Evolutionary conservation across 1,139 yeast species (phyloP).

Genomic region (Kluyveromyces sp.): DNA sequence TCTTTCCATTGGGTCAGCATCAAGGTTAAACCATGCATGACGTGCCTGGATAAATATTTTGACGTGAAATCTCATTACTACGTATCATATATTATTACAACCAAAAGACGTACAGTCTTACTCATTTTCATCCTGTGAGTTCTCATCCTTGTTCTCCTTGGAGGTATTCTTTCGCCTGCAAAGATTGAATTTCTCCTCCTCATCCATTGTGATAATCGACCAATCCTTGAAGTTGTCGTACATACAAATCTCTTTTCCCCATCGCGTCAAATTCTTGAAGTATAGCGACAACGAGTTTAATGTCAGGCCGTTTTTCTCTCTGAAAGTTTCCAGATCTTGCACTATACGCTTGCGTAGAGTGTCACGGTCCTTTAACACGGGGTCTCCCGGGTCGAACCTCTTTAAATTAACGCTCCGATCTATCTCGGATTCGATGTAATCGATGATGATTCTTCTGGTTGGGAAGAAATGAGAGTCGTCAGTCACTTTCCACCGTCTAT

Average conservation of each 20-base stretch:
- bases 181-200: conserved; percentile 28
- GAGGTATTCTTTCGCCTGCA: conserved; percentile 26
- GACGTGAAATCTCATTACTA: no score
- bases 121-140: conserved; percentile 4
- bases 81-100: no score
- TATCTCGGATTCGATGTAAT: conserved; percentile 31
- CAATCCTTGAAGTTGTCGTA: conserved; percentile 28
- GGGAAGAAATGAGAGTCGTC: conserved; percentile 35
- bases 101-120: neutral
- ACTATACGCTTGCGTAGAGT: conserved; percentile 29
- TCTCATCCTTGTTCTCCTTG: conserved; percentile 1
- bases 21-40: no score
- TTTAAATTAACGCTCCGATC: conserved; percentile 29
- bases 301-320: conserved; percentile 30
- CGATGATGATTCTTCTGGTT: conserved; percentile 31
- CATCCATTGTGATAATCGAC: conserved; percentile 27
- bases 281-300: conserved; percentile 30
- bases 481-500: conserved; percentile 34
- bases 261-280: conserved; percentile 28
- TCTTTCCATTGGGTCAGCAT: no score
- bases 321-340: conserved; percentile 31
- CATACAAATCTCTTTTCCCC: conserved; percentile 29
- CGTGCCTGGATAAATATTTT: no score
- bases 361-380: conserved; percentile 25
- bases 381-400: conserved; percentile 20